Evolutionary conservation across 768 basidiomycete species (phyloP), one percentile per base, ranked within the genome.

Genomic region (Erythrobasidium yunnanense): DNA sequence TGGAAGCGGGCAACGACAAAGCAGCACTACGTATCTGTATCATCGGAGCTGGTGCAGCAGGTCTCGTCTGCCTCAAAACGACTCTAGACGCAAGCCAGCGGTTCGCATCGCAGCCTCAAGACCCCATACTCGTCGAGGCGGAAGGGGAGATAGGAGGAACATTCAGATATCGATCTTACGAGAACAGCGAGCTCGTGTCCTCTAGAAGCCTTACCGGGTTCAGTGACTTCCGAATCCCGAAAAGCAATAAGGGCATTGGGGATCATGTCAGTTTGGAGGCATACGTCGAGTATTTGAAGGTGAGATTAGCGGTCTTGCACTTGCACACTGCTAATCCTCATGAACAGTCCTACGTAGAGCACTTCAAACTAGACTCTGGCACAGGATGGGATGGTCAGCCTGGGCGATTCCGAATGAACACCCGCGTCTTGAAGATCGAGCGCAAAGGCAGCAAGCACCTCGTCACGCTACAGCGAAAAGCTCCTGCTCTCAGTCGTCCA

Each of bases 171-270:
- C 29, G 70, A 1, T 15, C 34, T 0, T 73, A 73, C 33, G 71
- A 82, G 81, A 79, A 81, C 56, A 78, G 80, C 13, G 77, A 75
- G 20, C 74, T 83, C 23, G 82, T 83, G n/a, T 81, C 80, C 15
- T 81, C 81, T 13, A 83, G 83, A 70, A 82, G 83, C 71, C 76
- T 84, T 34, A 84, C 83, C 3, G 78, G 78, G 65, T 84, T 83
- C 74, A 81, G 81, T 30, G 83, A 84, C 73, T 83, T 82, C 73
- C 80, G 83, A 13, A 73, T 82, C 29, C 80, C 82, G 11, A 66
- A 77, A 11, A 73, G 75, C 15, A 79, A 81, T 63, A 72, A 76
- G 13, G 60, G 60, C 17, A 7, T 29, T 23, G 60, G 60, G 2
- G 82, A 83, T 71, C 81, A 83, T 69, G 71, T 81, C 23, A 79